These are phyloP conservation scores for Boletus fagicola DNA, from an alignment of 768 basidiomycete genomes.

Conservation along the genomic window DNA sequence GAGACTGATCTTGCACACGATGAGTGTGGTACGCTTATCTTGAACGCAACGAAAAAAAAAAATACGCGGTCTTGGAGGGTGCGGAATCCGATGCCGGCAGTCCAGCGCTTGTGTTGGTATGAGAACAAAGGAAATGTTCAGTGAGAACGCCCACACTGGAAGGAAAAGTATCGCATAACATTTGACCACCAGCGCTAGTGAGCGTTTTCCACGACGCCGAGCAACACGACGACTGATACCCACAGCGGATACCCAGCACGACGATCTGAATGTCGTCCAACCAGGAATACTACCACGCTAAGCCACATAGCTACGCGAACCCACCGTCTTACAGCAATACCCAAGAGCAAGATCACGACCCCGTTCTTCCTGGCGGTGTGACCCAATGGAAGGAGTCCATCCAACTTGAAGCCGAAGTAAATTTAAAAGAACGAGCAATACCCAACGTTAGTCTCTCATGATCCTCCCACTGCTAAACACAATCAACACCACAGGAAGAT, in stretches of 20 bases:
- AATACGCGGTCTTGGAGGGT: not conserved
- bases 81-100: not conserved
- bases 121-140: constrained; percentile 1
- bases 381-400: constrained; percentile 24
- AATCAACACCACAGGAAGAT: constrained; percentile 21
- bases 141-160: not conserved
- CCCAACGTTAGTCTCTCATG: constrained; percentile 33
- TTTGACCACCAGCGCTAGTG: constrained; percentile 8
- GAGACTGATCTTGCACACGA: not conserved
- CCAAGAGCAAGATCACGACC: constrained; percentile 33
- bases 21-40: not conserved
- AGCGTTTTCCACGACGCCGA: not conserved
- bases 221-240: constrained; percentile 17
- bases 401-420: constrained; percentile 19
- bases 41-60: not conserved
- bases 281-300: constrained; percentile 25
- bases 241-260: constrained; percentile 18
- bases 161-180: constrained; percentile 1
- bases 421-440: constrained; percentile 31
- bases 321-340: constrained; percentile 5
- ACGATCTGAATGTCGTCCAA: constrained; percentile 24
- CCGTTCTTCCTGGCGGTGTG: constrained; percentile 25
- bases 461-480: constrained; percentile 2
- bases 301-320: constrained; percentile 16
- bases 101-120: constrained; percentile 4